A percentile compares a stretch with the other conserved stretches of the same genome.
Evolutionary conservation across 2,329 filamentous ascomycete species (phyloP).

Genomic region (Pseudocercospora cruenta): DNA sequence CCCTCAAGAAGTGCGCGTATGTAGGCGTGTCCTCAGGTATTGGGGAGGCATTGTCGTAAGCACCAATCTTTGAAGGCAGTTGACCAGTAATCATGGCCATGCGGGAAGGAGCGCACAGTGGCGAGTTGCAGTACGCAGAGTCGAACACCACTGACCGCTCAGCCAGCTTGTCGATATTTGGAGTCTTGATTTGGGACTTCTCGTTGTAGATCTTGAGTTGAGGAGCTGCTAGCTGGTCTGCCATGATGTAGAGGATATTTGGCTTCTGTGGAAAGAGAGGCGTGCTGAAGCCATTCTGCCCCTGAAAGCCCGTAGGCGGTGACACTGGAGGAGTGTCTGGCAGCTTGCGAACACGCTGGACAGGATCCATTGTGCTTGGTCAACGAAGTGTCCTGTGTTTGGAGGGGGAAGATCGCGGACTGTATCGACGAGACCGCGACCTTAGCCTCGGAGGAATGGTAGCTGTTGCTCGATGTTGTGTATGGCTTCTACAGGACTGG

Average conservation of each 20-base stretch:
- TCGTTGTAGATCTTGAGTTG: conserved; percentile 90
- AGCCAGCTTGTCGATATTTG: conserved; percentile 82
- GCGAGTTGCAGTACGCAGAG: conserved; percentile 91
- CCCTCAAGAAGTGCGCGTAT: conserved; percentile 87
- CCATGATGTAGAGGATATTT: conserved; percentile 94
- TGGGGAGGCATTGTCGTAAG: conserved; percentile 88
- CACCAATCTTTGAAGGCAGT: conserved; percentile 86
- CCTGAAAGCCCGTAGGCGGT: conserved; percentile 42
- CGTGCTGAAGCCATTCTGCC: conserved; percentile 45
- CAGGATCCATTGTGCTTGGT: conserved; percentile 24
- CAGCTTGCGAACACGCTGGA: conserved; percentile 36
- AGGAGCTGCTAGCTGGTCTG: conserved; percentile 89
- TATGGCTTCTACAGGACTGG: no score
- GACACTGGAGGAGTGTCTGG: conserved; percentile 42
- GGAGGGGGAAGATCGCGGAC: not conserved
- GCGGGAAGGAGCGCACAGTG: conserved; percentile 86
- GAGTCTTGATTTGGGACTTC: conserved; percentile 86
- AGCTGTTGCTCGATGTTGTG: no score
- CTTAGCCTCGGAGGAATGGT: no score
- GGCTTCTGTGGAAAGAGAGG: conserved; percentile 55
- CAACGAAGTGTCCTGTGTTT: not conserved
- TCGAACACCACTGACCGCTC: conserved; percentile 85
- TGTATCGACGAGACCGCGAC: not conserved
- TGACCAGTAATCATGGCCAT: conserved; percentile 95
- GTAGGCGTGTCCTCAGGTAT: conserved; percentile 84